phyloP scores from a whole-genome alignment of 352 stramenopile species.

The Phytophthora capsici region DNA sequence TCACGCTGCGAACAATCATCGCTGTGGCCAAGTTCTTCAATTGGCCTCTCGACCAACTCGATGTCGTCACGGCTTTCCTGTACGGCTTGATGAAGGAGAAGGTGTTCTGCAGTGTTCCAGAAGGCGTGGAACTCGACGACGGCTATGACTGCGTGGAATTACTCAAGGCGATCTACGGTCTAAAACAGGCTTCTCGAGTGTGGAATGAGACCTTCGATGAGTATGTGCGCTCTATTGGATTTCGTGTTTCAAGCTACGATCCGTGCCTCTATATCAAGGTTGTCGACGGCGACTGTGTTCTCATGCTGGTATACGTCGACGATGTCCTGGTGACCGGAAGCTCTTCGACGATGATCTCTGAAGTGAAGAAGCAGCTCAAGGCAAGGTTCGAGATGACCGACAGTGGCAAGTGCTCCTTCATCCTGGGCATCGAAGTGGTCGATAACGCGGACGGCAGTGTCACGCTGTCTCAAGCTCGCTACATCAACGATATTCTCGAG shows the following conservation, averaged over 20 bases:
- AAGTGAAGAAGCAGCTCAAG: not conserved
- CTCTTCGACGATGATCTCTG: not conserved
- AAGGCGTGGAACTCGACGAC: not conserved
- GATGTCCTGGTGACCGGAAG: not conserved
- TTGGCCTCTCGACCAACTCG: not conserved
- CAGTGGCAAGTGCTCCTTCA: too few species aligned
- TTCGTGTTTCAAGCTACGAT: not conserved
- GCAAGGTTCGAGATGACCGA: too few species aligned
- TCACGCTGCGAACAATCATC: not conserved
- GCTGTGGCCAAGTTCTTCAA: not conserved
- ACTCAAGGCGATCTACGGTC: constrained; percentile 5
- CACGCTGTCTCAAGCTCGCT: not conserved
- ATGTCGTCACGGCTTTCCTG: not conserved
- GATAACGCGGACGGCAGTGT: too few species aligned
- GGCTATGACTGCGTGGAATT: constrained; percentile 5
- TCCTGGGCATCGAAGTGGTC: too few species aligned
- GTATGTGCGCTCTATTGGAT: constrained; percentile 9
- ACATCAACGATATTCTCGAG: constrained; percentile 12
- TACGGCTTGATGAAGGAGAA: not conserved
- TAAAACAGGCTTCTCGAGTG: not conserved
- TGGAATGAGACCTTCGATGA: constrained; percentile 10
- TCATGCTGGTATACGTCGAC: not conserved
- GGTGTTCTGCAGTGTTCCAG: not conserved
- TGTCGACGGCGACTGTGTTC: not conserved
- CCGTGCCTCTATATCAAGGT: too few species aligned